Base-by-base conservation (phyloP, 2,329 filamentous ascomycete genomes). In the Paraphoma sp. region DNA sequence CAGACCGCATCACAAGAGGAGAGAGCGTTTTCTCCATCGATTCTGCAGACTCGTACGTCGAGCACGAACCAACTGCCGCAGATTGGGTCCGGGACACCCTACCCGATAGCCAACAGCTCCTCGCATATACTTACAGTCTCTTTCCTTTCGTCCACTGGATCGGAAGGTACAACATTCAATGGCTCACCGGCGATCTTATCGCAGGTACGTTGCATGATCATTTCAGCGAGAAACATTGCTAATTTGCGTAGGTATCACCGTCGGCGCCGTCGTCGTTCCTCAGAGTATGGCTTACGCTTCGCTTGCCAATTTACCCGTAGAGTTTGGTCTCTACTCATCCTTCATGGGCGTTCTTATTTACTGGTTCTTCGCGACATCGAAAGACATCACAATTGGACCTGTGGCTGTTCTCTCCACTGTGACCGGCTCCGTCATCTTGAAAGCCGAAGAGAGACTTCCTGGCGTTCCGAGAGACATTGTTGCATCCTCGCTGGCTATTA, bases 361-460 rank as follows among this genome's bases (percentile, higher is more conserved):
- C 79, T 98, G 94, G 94, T 91, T 98, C 75, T 98, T 98, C 71
- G 95, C 94, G 31, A 99, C 95, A 0, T 97, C 94, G 7, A 99
- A 98, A 76, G 95, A 99, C 76, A 98, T 99, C 70, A 97, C 94
- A 12, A 98, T 98, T 51, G 94, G 94, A 11, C 94, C 94, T 17
- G 95, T 98, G 46, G 95, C 95, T 38, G 95, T 98, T 63, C 89
- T 98, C 82, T 98, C 94, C 0, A 95, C 91, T 4, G 84, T 99
- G 17, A 90, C 91, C 4, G 95, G 95, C 48, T 89, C 89, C 43
- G 87, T 98, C 48, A 87, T 98, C 41, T 30, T 68, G 6, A 83
- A 88, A 38, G 87, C 91, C 3, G 76, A 82, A 23, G 75, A 80
- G 0, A 77, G 83, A 1, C 77, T 87, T 8, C 64, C 59, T 2